Conservation (phyloP, 495 filamentous ascomycete species). For the Penicilliopsis zonata region DNA sequence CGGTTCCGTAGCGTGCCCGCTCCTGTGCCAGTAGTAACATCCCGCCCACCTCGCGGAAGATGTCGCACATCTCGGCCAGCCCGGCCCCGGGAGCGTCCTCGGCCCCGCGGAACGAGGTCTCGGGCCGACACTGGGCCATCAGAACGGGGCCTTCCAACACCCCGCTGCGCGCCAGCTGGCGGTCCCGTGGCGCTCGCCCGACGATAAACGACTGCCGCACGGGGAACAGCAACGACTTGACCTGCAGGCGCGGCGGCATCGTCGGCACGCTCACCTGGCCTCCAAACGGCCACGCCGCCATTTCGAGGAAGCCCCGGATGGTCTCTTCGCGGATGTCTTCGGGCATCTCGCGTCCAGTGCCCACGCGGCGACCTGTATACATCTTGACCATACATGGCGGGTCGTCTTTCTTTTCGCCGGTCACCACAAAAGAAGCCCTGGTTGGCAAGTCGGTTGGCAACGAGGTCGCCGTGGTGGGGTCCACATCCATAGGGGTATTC, state of each 20-base stretch:
- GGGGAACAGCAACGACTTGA: slow-evolving; percentile 40
- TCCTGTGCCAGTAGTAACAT: slow-evolving; percentile 75
- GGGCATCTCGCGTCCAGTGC: slow-evolving; percentile 61
- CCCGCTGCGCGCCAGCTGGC: slow-evolving; percentile 56
- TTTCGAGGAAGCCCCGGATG: slow-evolving; percentile 62
- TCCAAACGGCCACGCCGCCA: slow-evolving; percentile 66
- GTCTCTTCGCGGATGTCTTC: slow-evolving; percentile 59
- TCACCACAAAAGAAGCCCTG: too few relatives aligned
- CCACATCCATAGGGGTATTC: slow-evolving; percentile 22
- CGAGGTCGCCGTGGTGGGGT: slow-evolving; percentile 6
- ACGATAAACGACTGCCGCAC: slow-evolving; percentile 43
- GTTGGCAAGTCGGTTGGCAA: neutral
- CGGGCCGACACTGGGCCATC: slow-evolving; percentile 43
- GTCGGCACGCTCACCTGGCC: slow-evolving; percentile 56
- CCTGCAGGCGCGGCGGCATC: slow-evolving; percentile 46
- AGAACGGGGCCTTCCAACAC: slow-evolving; percentile 64
- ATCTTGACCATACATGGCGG: slow-evolving; percentile 11
- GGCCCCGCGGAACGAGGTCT: slow-evolving; percentile 38
- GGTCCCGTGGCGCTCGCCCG: slow-evolving; percentile 55
- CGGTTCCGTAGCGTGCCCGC: slow-evolving; percentile 55
- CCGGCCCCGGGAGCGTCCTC: slow-evolving; percentile 31
- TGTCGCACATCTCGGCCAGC: slow-evolving; percentile 47
- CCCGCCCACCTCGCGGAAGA: slow-evolving; percentile 61
- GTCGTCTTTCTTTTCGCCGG: slow-evolving; percentile 1
- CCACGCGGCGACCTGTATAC: slow-evolving; percentile 46